phyloP scores from a whole-genome alignment of 2,329 filamentous ascomycete species.

The Curvularia sp. region DNA sequence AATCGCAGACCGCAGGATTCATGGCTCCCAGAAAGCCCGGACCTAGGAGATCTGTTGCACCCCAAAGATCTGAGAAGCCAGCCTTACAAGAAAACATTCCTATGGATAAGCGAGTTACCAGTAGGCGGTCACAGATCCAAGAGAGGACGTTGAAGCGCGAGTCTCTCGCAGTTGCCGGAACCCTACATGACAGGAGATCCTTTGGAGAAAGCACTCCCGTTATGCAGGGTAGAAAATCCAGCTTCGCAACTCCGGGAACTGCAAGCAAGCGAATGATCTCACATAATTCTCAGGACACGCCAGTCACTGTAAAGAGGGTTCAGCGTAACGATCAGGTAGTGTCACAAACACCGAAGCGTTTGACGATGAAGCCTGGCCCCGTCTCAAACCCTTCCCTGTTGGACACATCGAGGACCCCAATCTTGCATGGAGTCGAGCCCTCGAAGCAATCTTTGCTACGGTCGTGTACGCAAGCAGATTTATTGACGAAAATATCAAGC shows the following conservation, averaged over 20 bases:
- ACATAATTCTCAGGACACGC: constrained; percentile 27
- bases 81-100: constrained; percentile 35
- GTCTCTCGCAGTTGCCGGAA: constrained; percentile 25
- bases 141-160: constrained; percentile 29
- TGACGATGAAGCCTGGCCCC: constrained; percentile 7
- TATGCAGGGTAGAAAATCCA: constrained; percentile 25
- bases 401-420: constrained; percentile 25
- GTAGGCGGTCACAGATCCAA: constrained; percentile 29
- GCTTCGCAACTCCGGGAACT: constrained; percentile 23
- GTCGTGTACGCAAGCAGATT: constrained; percentile 25
- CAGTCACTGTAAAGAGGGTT: constrained; percentile 29
- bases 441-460: constrained; percentile 19
- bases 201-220: constrained; percentile 20
- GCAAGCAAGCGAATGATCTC: constrained; percentile 29
- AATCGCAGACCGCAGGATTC: constrained; percentile 19
- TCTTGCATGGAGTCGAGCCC: background rate
- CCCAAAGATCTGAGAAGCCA: constrained; percentile 19
- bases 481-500: constrained; percentile 29
- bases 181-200: constrained; percentile 24
- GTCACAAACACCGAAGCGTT: background rate
- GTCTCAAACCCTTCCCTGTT: constrained; percentile 24
- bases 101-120: constrained; percentile 19
- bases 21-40: constrained; percentile 30
- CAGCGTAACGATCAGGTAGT: constrained; percentile 15
- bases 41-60: constrained; percentile 17